Conservation (phyloP, 306 rosid species). For the Acmispon strigosus region DNA sequence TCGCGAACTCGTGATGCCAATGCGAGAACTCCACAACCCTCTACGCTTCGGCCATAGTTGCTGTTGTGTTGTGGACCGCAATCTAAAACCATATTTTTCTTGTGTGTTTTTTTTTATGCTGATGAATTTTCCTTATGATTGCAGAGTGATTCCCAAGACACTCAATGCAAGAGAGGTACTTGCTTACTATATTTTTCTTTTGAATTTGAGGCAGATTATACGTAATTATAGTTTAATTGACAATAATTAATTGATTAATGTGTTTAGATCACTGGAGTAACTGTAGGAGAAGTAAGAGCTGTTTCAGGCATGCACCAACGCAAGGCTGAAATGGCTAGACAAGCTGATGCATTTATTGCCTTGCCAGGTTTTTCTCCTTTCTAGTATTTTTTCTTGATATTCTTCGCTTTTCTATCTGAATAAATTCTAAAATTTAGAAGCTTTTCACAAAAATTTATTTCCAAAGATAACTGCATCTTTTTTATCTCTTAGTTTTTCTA, state of each 20-base stretch:
- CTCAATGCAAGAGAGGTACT: conserved; percentile 90
- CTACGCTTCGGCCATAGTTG: too few species aligned
- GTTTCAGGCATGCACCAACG: conserved; percentile 95
- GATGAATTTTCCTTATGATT: neutral
- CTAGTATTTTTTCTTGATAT: too few species aligned
- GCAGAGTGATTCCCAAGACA: conserved; percentile 83
- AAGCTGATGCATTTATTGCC: conserved; percentile 92
- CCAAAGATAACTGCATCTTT: conserved; percentile 1
- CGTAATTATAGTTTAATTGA: neutral
- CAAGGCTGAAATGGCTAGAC: conserved; percentile 93
- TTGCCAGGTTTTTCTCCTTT: conserved; percentile 53
- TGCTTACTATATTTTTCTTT: neutral
- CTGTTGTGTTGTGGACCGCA: too few species aligned
- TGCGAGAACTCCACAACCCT: too few species aligned
- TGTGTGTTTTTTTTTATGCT: neutral
- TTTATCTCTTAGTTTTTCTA: neutral
- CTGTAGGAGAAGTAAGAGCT: conserved; percentile 81
- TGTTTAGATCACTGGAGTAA: conserved; percentile 71
- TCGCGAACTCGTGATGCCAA: too few species aligned
- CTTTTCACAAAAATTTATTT: neutral
- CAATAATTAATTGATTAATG: neutral
- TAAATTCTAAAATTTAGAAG: too few species aligned
- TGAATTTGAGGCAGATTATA: neutral
- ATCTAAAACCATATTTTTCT: neutral
- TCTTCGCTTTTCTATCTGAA: too few species aligned